A percentile compares a stretch with the other conserved stretches of the same genome.
These are phyloP conservation scores for Ilex asprella DNA, from an alignment of 257 asterid species.

Conservation along the genomic window DNA sequence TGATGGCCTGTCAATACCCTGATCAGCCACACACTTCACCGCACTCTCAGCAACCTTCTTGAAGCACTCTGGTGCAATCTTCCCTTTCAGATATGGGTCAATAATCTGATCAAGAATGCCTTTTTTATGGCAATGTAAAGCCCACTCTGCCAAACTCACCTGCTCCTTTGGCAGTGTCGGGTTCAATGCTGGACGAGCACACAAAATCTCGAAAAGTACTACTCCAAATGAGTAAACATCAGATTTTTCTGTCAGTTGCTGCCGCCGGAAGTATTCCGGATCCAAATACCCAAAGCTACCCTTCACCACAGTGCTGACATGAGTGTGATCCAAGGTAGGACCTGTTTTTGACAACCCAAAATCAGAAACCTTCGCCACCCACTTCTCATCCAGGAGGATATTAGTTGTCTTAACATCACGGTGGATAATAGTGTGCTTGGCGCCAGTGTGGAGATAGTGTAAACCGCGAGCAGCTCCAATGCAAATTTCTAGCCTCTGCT, in stretches of 20 bases:
- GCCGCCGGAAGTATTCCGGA: conserved; percentile 82
- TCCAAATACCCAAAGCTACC: conserved; percentile 76
- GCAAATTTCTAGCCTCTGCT: too few relatives aligned
- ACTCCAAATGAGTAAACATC: conserved; percentile 21
- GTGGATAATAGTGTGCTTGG: conserved; percentile 72
- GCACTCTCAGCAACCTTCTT: conserved; percentile 82
- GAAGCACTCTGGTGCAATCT: conserved; percentile 80
- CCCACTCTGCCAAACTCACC: conserved; percentile 92
- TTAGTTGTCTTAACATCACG: conserved; percentile 89
- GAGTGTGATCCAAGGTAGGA: too few relatives aligned
- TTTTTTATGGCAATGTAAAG: conserved; percentile 63
- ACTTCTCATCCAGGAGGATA: conserved; percentile 35
- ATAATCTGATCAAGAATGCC: conserved; percentile 63
- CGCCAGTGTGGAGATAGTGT: too few relatives aligned
- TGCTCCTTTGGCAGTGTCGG: conserved; percentile 19
- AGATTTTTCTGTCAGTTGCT: conserved; percentile 44
- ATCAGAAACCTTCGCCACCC: too few relatives aligned
- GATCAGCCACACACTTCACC: conserved; percentile 74
- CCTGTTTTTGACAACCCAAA: too few relatives aligned
- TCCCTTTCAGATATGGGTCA: conserved; percentile 82
- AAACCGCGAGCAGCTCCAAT: too few relatives aligned
- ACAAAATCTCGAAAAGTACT: conserved; percentile 16
- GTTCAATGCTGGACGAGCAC: conserved; percentile 14
- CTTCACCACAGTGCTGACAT: conserved; percentile 16
- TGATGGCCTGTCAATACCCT: conserved; percentile 74